Evolutionary conservation across 1,139 yeast species (phyloP), one percentile per base, ranked within the genome.

Genomic region (Magnusiomyces clavatus): DNA sequence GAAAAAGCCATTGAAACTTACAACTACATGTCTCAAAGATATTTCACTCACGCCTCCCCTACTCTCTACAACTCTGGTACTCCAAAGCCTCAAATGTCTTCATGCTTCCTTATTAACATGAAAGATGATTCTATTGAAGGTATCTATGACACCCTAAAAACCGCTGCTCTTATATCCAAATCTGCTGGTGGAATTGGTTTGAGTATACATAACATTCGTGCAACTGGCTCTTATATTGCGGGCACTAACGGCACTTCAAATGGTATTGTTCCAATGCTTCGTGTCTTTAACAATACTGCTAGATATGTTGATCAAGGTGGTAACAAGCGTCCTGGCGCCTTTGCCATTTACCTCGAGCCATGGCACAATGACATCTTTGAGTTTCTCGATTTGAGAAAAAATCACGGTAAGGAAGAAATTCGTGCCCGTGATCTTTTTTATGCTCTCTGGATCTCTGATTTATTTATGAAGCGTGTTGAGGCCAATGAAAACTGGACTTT

Each of bases 261-360:
- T 57, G 95, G 95, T 49, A 72, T 86, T 51, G 83, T 85, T 54
- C 94, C 95, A 17, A 85, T 86, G 94, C 76, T 85, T 49, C 76
- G 90, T 60, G 92, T 86, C 17, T 86, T 80, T 71, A 85, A 86
- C 71, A 83, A 83, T 65, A 83, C 92, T 51, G 92, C 92, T n/a
- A 74, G 94, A 63, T 86, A 83, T 62, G 94, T 85, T 37, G 94
- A 85, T 61, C 95, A 86, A 71, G 94, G 94, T 63, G 94, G 94
- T 56, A 85, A 84, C 71, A 83, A 83, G 64, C 75, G 95, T 62
- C 94, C 95, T 0, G 94, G 95, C 57, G 94, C 94, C 4, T 81
- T 86, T 65, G 90, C 92, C 19, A 68, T 86, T 17, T 86, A 85
- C 61, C 68, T 86, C 51, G 95, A 86, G 68, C 94, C 94, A 57